These are phyloP conservation scores for Rhynchospora breviuscula DNA, from an alignment of 176 grass and related monocot genomes.

Conservation along the genomic window DNA sequence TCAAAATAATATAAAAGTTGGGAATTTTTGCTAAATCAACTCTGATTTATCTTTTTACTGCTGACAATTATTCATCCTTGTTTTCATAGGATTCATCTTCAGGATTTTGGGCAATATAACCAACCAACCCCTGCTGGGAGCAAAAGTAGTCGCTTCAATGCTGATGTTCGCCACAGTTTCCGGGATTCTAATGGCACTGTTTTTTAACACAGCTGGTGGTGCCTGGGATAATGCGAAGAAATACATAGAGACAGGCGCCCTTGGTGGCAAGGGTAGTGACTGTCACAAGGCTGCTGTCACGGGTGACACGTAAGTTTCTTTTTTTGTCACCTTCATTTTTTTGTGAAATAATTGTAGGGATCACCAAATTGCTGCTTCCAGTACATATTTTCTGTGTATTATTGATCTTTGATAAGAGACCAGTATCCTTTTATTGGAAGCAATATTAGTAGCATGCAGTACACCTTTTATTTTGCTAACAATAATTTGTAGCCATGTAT, in stretches of 20 bases:
- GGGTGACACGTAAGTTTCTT: slow-evolving; percentile 82
- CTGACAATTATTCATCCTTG: slow-evolving; percentile 12
- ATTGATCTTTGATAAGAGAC: neutral
- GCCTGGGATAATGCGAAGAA: slow-evolving; percentile 99
- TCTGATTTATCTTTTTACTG: neutral
- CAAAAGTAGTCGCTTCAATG: slow-evolving; percentile 93
- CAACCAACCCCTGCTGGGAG: slow-evolving; percentile 72
- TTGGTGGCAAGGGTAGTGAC: slow-evolving; percentile 95
- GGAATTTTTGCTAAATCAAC: neutral
- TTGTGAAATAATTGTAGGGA: neutral
- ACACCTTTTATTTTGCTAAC: no score
- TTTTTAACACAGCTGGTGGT: slow-evolving; percentile 92
- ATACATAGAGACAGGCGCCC: slow-evolving; percentile 95
- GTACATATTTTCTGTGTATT: neutral
- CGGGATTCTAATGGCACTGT: slow-evolving; percentile 98
- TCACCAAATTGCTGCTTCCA: neutral
- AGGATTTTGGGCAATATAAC: slow-evolving; percentile 75
- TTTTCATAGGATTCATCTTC: slow-evolving; percentile 67
- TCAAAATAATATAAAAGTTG: neutral
- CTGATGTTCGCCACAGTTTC: slow-evolving; percentile 94
- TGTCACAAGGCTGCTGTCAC: slow-evolving; percentile 91
- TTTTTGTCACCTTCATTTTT: neutral
- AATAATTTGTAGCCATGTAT: no score
- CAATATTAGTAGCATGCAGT: neutral
- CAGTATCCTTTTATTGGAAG: neutral